Conservation (phyloP, 1,284 basidiomycete genomes). For the Sanguinoderma infundibulare region DNA sequence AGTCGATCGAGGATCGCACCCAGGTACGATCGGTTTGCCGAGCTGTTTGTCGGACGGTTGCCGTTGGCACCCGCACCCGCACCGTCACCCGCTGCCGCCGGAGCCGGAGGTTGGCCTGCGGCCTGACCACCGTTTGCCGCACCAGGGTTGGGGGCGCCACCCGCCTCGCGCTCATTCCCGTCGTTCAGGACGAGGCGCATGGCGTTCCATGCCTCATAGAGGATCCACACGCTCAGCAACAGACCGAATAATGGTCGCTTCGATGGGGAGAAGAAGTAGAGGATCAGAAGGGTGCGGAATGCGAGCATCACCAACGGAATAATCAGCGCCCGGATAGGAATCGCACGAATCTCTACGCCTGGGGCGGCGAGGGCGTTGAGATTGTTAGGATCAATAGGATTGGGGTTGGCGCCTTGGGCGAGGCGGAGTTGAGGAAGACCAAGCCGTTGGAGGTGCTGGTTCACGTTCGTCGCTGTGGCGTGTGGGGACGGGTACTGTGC, state of each 20-base stretch:
- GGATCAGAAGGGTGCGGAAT: constrained; percentile 69
- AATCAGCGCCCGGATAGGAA: constrained; percentile 65
- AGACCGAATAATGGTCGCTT: constrained; percentile 74
- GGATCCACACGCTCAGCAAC: constrained; percentile 68
- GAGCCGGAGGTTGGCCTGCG: constrained; percentile 1
- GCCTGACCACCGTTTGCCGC: constrained; percentile 11
- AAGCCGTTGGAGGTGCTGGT: constrained; percentile 64
- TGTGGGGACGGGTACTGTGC: constrained; percentile 8
- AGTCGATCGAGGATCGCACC: constrained; percentile 53
- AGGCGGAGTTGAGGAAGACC: constrained; percentile 56
- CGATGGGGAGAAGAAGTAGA: constrained; percentile 81
- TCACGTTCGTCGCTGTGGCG: constrained; percentile 50
- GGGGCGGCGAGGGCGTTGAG: constrained; percentile 34
- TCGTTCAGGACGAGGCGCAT: constrained; percentile 58
- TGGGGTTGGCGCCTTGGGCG: constrained; percentile 29
- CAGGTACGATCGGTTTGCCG: constrained; percentile 28
- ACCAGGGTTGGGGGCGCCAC: constrained; percentile 30
- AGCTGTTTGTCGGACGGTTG: constrained; percentile 23
- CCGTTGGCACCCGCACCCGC: constrained; percentile 11
- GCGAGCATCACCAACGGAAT: constrained; percentile 69
- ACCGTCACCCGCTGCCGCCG: not conserved
- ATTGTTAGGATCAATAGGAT: constrained; percentile 34
- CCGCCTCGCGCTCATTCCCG: constrained; percentile 39
- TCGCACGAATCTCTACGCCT: constrained; percentile 45
- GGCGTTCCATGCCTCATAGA: constrained; percentile 80